phyloP scores from a whole-genome alignment of 495 filamentous ascomycete genomes.

The Podospora australis region DNA sequence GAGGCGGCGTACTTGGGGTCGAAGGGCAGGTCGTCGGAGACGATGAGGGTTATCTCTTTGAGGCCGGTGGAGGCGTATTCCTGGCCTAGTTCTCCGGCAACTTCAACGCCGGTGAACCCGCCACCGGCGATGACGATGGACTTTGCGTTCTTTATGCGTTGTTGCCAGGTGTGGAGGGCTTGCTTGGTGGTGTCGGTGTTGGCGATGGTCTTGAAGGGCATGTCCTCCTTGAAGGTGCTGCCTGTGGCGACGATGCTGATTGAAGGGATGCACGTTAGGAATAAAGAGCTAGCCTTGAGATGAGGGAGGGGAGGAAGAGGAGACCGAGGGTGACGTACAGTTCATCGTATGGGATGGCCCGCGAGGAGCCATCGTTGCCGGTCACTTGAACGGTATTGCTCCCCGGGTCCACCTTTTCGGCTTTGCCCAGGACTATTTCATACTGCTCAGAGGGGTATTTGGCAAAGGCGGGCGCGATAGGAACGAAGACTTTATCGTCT shows the following conservation, averaged over 20 bases:
- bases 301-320: not conserved
- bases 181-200: constrained; percentile 37
- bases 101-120: constrained; percentile 61
- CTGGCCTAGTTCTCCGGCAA: constrained; percentile 53
- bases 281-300: too few relatives aligned
- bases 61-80: constrained; percentile 25
- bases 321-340: constrained; percentile 23
- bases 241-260: constrained; percentile 50
- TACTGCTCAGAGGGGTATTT: constrained; percentile 43
- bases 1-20: constrained; percentile 10
- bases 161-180: constrained; percentile 37
- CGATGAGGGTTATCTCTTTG: constrained; percentile 43
- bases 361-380: constrained; percentile 22
- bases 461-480: constrained; percentile 47
- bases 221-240: constrained; percentile 30
- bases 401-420: constrained; percentile 41
- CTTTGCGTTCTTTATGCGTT: constrained; percentile 45
- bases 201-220: constrained; percentile 48
- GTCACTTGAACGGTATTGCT: constrained; percentile 39
- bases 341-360: constrained; percentile 42
- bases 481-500: constrained; percentile 35
- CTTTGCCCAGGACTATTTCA: constrained; percentile 52
- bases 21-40: constrained; percentile 25
- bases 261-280: too few relatives aligned
- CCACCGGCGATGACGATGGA: constrained; percentile 61